These are phyloP conservation scores for Inga leiocalycina DNA, from an alignment of 306 rosid species.

Conservation along the genomic window DNA sequence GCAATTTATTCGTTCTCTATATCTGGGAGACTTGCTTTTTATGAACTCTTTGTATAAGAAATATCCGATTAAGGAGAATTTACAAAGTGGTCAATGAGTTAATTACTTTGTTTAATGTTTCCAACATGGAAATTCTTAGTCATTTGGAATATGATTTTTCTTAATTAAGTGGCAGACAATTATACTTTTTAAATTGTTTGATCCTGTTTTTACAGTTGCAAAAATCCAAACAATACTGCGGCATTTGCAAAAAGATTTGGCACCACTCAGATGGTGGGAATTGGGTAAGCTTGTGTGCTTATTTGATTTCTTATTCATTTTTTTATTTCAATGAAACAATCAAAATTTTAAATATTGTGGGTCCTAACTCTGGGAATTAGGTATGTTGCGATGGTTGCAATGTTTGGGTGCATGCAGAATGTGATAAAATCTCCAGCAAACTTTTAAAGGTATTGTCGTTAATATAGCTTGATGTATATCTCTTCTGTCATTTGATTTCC, in stretches of 20 bases:
- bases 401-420: slow-evolving; percentile 97
- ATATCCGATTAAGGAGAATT: not conserved
- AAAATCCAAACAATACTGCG: slow-evolving; percentile 90
- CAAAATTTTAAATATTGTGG: slow-evolving; percentile 35
- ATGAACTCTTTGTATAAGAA: not conserved
- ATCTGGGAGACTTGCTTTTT: not conserved
- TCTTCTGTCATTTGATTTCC: slow-evolving; percentile 33
- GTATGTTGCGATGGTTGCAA: slow-evolving; percentile 95
- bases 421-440: slow-evolving; percentile 71
- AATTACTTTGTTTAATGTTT: not conserved
- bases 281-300: slow-evolving; percentile 72
- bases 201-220: slow-evolving; percentile 54
- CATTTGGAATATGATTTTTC: not conserved
- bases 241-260: slow-evolving; percentile 91
- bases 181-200: slow-evolving; percentile 31
- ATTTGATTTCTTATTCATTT: slow-evolving; percentile 8
- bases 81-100: not conserved
- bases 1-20: not conserved
- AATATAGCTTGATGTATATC: not conserved
- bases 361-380: slow-evolving; percentile 45
- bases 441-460: slow-evolving; percentile 58
- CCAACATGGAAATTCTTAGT: not conserved
- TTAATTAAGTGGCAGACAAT: not conserved
- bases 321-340: slow-evolving; percentile 15
- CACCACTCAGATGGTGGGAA: slow-evolving; percentile 91